Evolutionary conservation across 108 stramenopile genomes (phyloP).

Genomic region (Licmophora abbreviata): DNA sequence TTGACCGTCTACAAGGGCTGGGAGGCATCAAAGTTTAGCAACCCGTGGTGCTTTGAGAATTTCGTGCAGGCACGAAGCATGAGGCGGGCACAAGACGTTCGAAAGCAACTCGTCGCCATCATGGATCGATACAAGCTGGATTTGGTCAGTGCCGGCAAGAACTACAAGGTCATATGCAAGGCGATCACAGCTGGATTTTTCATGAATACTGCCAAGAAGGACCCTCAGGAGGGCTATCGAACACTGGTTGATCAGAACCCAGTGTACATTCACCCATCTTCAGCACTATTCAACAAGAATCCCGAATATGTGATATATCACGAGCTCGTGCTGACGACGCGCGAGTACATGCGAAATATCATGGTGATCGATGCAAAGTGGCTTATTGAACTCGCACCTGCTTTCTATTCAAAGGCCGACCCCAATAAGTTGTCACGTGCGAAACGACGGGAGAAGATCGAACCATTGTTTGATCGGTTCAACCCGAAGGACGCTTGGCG

Average conservation of each 20-base stretch:
- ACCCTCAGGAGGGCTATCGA: conserved; percentile 97
- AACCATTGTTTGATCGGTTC: conserved; percentile 95
- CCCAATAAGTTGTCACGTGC: conserved; percentile 90
- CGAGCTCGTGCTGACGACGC: conserved; percentile 96
- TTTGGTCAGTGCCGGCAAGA: conserved; percentile 90
- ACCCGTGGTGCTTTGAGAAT: conserved; percentile 99
- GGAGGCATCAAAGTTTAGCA: conserved; percentile 88
- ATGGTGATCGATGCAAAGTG: conserved; percentile 98
- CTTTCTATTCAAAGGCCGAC: conserved; percentile 93
- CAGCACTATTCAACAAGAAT: conserved; percentile 96
- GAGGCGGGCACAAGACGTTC: conserved; percentile 96
- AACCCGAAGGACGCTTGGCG: conserved; percentile 93
- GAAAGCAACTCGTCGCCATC: conserved; percentile 98
- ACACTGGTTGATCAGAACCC: conserved; percentile 96
- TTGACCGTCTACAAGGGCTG: conserved; percentile 96
- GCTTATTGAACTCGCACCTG: conserved; percentile 96
- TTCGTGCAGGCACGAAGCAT: conserved; percentile 96
- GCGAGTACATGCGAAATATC: conserved; percentile 99
- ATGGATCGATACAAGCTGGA: conserved; percentile 97
- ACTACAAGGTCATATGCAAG: conserved; percentile 93
- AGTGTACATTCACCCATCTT: conserved; percentile 97
- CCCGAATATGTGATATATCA: conserved; percentile 99
- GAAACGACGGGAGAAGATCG: conserved; percentile 97
- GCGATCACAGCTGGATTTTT: conserved; percentile 98
- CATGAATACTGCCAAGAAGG: conserved; percentile 97